Evolutionary conservation across 2,329 filamentous ascomycete species (phyloP), one percentile per base, ranked within the genome.

Genomic region (Pseudogymnoascus sp.): DNA sequence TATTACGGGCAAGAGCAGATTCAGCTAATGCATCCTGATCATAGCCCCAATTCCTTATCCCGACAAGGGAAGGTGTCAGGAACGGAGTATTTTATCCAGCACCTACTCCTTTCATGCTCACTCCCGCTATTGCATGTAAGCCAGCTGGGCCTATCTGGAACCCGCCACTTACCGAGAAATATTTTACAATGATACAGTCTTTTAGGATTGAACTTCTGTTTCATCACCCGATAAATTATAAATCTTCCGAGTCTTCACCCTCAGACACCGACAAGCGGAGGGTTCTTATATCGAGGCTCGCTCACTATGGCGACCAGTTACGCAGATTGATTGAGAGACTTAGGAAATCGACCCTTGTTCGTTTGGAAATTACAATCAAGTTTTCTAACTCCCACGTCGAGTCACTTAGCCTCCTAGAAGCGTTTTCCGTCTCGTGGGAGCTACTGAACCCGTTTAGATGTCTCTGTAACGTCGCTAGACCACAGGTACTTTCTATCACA

Each of bases 301-400:
- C 61, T 56, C 62, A 64, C 23, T 67, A 65, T 62, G 62, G 50
- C 44, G 66, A 68, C 61, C 62, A 67, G 63, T 36, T 68, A n/a
- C 65, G 64, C 59, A 61, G 63, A 40, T 40, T 68, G 7, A 16
- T 68, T n/a, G 65, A 61, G 16, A 67, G 64, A 50, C 59, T 68
- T 44, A 23, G 61, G 28, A 28, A 28, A 44, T 40, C 25, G 46
- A 31, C 63, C 23, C 59, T 64, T 64, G 25, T 25, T 46, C 50
- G 44, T n/a, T 36, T 36, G 11, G 34, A 21, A 21, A 21, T 21
- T 21, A 21, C 21, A 21, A 21, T 21, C 21, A 21, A 21, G 21
- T 21, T 21, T 50, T 64, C 36, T 34, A 64, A n/a, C 46, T 66
- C 23, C 38, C 59, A 37, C 38, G 64, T 14, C 64, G 44, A 40